These are phyloP conservation scores for Tanozyma kutaoensis DNA, from an alignment of 805 yeast genomes.

Conservation along the genomic window DNA sequence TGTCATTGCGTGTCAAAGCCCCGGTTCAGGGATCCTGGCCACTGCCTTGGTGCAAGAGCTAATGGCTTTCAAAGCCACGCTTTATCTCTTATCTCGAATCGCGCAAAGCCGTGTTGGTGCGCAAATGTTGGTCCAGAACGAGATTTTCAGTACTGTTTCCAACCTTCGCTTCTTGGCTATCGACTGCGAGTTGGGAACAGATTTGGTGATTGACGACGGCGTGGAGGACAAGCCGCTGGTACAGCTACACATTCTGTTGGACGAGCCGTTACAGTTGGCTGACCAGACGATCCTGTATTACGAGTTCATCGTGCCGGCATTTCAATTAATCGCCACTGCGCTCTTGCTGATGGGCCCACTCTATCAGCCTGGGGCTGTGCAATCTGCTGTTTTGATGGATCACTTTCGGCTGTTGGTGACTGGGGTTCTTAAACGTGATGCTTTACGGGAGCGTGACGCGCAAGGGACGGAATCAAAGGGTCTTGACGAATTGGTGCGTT, in stretches of 20 bases:
- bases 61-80: constrained; percentile 61
- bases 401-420: constrained; percentile 42
- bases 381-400: constrained; percentile 36
- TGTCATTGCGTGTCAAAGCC: constrained; percentile 29
- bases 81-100: constrained; percentile 57
- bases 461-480: no score
- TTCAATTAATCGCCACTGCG: constrained; percentile 58
- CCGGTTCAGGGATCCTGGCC: no score
- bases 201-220: no score
- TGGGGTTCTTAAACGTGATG: constrained; percentile 51
- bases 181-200: constrained; percentile 78
- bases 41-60: constrained; percentile 57
- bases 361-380: constrained; percentile 43
- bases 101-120: constrained; percentile 75
- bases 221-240: no score
- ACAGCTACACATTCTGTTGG: neutral
- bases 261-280: neutral
- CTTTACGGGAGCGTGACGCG: constrained; percentile 21
- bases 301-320: constrained; percentile 60
- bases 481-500: no score
- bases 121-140: constrained; percentile 58
- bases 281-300: constrained; percentile 54
- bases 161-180: constrained; percentile 42
- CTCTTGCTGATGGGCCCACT: constrained; percentile 68
- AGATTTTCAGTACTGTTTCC: constrained; percentile 49